Base-by-base conservation (phyloP, 2,329 filamentous ascomycete genomes). In the Septoria petroselini region DNA sequence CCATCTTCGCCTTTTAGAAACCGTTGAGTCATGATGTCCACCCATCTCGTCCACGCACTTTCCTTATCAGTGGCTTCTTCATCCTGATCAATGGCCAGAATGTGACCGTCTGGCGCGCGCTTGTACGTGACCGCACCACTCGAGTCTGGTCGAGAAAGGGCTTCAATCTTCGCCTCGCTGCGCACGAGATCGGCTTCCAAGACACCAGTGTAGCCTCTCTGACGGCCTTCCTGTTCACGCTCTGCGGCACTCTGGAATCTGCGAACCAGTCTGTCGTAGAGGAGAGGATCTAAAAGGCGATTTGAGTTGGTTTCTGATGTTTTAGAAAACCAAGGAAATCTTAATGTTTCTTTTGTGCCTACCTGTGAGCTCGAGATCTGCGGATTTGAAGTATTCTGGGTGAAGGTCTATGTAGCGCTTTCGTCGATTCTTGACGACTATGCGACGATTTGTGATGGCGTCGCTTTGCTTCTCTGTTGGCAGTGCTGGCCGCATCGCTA, bases 231-330 rank as follows among this genome's bases (percentile, higher is more conserved):
- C 5, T 78, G 78, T 65, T 89, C 82, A 45, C 88, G 81, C 70
- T 95, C 88, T 3, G 77, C 74, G 2, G 83, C 72, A 1, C 83
- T 84, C 58, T 91, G 87, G 66, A 90, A 91, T 43, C 81, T 82
- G 44, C 88, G 82, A 53, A 95, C 80, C 18, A 94, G 76, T 45
- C 81, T 79, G 67, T 94, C 87, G 73, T 95, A 95, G 25, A 94
- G 78, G 7, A 91, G 73, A 1, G 89, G 88, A 69, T 93, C 87
- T 77, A n/a, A 9, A 29, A 27, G 25, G 14, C 27, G 17, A 25
- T 31, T 34, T n/a, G 45, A 27, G 6, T 4, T 33, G n/a, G 31
- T 40, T 12, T 40, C 23, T 40, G 49, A 43, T 23, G 41, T 48
- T 15, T 40, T 42, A 7, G 12, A 23, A 12, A 27, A 39, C 34